Conservation (phyloP, 2,329 filamentous ascomycete species). For the Clathrospora elynae region DNA sequence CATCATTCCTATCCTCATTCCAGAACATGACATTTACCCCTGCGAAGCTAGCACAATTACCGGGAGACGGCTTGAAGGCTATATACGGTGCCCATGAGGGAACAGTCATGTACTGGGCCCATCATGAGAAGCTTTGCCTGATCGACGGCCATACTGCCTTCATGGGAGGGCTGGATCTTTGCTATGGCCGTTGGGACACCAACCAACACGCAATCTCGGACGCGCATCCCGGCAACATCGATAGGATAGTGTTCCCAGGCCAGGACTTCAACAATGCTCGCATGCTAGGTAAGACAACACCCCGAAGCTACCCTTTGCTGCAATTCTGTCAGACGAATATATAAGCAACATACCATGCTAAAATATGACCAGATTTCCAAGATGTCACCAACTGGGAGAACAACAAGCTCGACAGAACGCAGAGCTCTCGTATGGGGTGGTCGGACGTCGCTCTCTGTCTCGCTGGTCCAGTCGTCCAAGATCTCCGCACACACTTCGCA, state of each 20-base stretch:
- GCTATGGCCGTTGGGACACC: conserved; percentile 84
- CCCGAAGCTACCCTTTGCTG: conserved; percentile 41
- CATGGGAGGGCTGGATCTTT: conserved; percentile 90
- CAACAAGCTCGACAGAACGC: conserved; percentile 82
- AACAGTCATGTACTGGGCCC: conserved; percentile 87
- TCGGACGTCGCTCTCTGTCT: conserved; percentile 82
- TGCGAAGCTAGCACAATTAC: conserved; percentile 65
- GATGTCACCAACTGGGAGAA: conserved; percentile 78
- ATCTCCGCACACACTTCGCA: conserved; percentile 76
- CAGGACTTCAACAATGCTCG: conserved; percentile 92
- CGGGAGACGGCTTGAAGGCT: conserved; percentile 73
- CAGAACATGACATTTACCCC: conserved; percentile 62
- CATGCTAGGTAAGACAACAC: conserved; percentile 66
- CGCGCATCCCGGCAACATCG: conserved; percentile 76
- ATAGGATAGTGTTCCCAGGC: conserved; percentile 79
- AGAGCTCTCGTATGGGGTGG: conserved; percentile 89
- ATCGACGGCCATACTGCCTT: conserved; percentile 81
- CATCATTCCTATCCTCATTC: conserved; percentile 61
- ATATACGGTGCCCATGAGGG: conserved; percentile 83
- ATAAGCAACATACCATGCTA: conserved; percentile 10
- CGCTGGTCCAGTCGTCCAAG: conserved; percentile 74
- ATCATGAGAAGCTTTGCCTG: conserved; percentile 88
- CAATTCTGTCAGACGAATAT: background rate
- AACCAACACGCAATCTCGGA: conserved; percentile 85
- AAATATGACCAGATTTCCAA: conserved; percentile 64